A percentile compares a stretch with the other conserved stretches of the same genome.
These are phyloP conservation scores for Mortierella hygrophila DNA, from an alignment of 192 early-diverging fungal species.

Conservation along the genomic window DNA sequence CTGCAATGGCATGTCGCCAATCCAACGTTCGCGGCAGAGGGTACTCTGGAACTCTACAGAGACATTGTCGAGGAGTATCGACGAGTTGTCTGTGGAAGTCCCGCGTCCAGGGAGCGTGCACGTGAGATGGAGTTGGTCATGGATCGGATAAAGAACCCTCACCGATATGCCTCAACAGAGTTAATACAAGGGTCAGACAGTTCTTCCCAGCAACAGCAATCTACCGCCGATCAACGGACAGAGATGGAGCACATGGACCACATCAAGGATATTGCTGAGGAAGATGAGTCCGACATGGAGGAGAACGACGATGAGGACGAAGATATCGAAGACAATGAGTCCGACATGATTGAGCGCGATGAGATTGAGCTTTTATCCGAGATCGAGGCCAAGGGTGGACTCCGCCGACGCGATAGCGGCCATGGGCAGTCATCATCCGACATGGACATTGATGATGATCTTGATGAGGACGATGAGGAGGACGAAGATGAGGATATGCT, in stretches of 20 bases:
- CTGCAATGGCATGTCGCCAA: slow-evolving; percentile 56
- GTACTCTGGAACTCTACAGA: slow-evolving; percentile 46
- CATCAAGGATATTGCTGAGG: slow-evolving; percentile 5
- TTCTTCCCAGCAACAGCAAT: not conserved
- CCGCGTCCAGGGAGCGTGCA: slow-evolving; percentile 24
- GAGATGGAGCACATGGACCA: slow-evolving; percentile 12
- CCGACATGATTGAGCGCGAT: slow-evolving; percentile 15
- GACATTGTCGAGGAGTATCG: slow-evolving; percentile 51
- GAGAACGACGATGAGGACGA: slow-evolving; percentile 16
- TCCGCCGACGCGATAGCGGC: slow-evolving; percentile 51
- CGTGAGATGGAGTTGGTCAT: slow-evolving; percentile 35
- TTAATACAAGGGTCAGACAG: not conserved
- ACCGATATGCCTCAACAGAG: slow-evolving; percentile 13
- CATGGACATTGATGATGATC: slow-evolving; percentile 50
- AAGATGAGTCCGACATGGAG: slow-evolving; percentile 25
- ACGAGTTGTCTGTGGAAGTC: slow-evolving; percentile 40
- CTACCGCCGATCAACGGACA: not conserved
- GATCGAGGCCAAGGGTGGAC: slow-evolving; percentile 52
- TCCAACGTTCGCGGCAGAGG: slow-evolving; percentile 53
- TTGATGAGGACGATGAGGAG: slow-evolving; percentile 26
- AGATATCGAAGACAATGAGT: not conserved
- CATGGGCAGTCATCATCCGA: slow-evolving; percentile 48
- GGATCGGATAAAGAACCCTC: slow-evolving; percentile 53
- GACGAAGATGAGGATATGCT: slow-evolving; percentile 26
- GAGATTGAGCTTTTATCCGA: slow-evolving; percentile 33